Evolutionary conservation across 1,284 basidiomycete genomes (phyloP).

Genomic region (Fomes fomentarius): DNA sequence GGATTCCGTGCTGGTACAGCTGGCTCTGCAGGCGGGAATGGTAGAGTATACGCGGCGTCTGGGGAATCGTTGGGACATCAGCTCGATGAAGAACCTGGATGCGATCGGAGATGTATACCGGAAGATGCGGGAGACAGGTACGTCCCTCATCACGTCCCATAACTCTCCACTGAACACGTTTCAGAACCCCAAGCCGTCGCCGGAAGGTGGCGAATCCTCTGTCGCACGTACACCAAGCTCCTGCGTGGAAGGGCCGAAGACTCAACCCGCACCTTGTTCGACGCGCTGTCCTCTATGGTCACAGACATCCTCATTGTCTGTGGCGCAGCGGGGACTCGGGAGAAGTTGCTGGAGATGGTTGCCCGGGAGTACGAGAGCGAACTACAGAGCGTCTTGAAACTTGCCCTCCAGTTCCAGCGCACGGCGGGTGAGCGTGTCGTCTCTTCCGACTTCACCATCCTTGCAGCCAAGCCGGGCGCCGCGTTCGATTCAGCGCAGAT

Average conservation of each 20-base stretch:
- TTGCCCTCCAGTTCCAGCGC: conserved; percentile 47
- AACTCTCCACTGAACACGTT: background rate
- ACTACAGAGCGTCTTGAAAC: conserved; percentile 43
- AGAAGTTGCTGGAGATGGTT: conserved; percentile 30
- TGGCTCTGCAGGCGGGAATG: conserved; percentile 51
- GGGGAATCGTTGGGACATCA: conserved; percentile 53
- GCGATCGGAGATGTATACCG: conserved; percentile 47
- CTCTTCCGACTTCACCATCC: conserved; percentile 41
- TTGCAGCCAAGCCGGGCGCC: conserved; percentile 38
- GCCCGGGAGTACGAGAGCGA: conserved; percentile 35
- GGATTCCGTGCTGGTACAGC: conserved; percentile 49
- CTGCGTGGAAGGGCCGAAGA: conserved; percentile 32
- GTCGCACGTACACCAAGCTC: conserved; percentile 46
- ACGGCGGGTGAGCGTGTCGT: conserved; percentile 55
- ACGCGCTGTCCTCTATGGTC: conserved; percentile 36
- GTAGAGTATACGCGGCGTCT: conserved; percentile 47
- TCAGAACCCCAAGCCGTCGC: conserved; percentile 53
- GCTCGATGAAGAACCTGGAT: conserved; percentile 28
- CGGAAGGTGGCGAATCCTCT: conserved; percentile 56
- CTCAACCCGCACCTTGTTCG: conserved; percentile 36
- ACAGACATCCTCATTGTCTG: conserved; percentile 48
- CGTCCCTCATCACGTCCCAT: background rate
- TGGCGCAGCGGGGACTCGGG: conserved; percentile 45
- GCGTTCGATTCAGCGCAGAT: conserved; percentile 42
- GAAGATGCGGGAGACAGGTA: conserved; percentile 48